phyloP scores from a whole-genome alignment of 371 early-diverging fungal species.

The Apophysomyces sp. region DNA sequence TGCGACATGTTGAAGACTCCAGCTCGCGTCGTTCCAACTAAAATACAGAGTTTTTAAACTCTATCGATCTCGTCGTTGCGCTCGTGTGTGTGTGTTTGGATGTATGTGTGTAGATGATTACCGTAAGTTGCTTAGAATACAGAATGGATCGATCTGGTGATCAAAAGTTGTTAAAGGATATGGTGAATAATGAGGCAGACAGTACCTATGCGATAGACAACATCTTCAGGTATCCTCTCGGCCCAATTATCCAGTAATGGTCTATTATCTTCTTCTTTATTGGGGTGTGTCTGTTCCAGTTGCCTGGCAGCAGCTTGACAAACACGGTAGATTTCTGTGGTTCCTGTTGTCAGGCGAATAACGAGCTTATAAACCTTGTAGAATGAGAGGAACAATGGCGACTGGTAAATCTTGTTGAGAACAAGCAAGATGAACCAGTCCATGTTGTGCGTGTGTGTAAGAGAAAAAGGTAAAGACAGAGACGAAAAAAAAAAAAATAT shows the following conservation, averaged over 20 bases:
- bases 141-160: slow-evolving; percentile 49
- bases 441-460: slow-evolving; percentile 13
- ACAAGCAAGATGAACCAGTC: slow-evolving; percentile 49
- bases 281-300: slow-evolving; percentile 17
- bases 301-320: slow-evolving; percentile 41
- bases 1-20: slow-evolving; percentile 34
- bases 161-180: not conserved
- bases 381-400: slow-evolving; percentile 41
- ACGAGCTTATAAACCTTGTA: slow-evolving; percentile 58
- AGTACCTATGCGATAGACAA: slow-evolving; percentile 21
- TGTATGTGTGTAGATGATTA: slow-evolving; percentile 11
- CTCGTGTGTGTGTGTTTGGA: not conserved
- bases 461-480: not conserved
- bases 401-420: slow-evolving; percentile 54
- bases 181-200: no score
- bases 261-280: slow-evolving; percentile 13
- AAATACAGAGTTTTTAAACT: not conserved
- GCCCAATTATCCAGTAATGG: not conserved
- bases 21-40: slow-evolving; percentile 55
- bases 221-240: slow-evolving; percentile 6
- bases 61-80: not conserved
- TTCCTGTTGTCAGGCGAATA: slow-evolving; percentile 43
- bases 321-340: slow-evolving; percentile 68
- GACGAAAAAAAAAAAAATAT: not conserved
- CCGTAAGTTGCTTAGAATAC: slow-evolving; percentile 52